Evolutionary conservation across 306 rosid species (phyloP), one percentile per base, ranked within the genome.

Genomic region (Echinosophora koreensis): DNA sequence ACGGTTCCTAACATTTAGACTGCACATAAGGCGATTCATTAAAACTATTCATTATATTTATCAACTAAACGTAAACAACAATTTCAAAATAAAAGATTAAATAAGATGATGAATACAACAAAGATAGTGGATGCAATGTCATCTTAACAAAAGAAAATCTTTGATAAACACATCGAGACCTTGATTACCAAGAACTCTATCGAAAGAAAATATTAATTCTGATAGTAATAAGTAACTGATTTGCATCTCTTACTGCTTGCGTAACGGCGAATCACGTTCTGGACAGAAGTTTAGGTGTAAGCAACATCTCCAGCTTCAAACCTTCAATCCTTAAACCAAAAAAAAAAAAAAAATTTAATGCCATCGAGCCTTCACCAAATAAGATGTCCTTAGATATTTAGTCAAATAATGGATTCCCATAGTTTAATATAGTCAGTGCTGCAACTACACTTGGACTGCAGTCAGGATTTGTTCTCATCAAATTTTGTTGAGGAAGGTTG

Each of bases 371-470:
- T 18, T 30, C 18, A 46, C 17, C 10, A 2, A 54, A 14, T 32
- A 30, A 42, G 16, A 81, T 47, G 63, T 30, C 18, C 58, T 12
- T 42, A 50, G 49, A 62, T 37, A 2, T 27, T 9, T 59, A 17
- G 75, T 73, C 59, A 77, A 58, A 77, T 54, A 17, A 61, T 54
- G 83, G 71, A 75, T 74, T 86, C 66, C 56, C 73, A 66, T 89
- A 67, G 85, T 79, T 75, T 77, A 92, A 80, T 77, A 95, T 77
- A 73, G 88, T 76, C 34, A 77, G 79, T 62, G 97, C 98, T 74
- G 97, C 98, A 78, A 89, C 39, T 77, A 66, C 73, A 81, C 97
- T 95, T 11, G 98, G 93, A 32, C 88, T 69, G 75, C 44, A 61
- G 35, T 67, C 64, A 38, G 84, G 54, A 84, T 56, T 68, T 39